Base-by-base conservation (phyloP, 148 eudicot species). In the Mesembryanthemum crystallinum region DNA sequence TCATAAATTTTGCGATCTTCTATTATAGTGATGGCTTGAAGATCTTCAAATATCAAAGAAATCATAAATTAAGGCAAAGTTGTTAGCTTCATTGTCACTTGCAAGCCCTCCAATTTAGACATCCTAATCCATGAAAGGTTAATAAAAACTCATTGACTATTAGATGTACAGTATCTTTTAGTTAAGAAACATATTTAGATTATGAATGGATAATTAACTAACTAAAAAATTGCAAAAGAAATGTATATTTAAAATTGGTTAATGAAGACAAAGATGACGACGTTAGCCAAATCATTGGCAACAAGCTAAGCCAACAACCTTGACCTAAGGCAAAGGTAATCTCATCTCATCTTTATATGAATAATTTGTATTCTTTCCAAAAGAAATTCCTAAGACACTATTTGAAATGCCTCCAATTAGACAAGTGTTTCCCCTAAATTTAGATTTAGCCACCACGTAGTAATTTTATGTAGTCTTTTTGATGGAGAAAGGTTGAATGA, bases 301-400 rank as follows among this genome's bases (percentile, higher is more conserved):
- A 29, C 14, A 43, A 11, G 49, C 10, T 43, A 7, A 11, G 15
- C 60, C 23, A 69, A 47, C 58, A 47, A 47, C 72, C 58, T 69
- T 74, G 62, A 32, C 71, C 69, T 64, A 23, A 49, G 77, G 77
- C 71, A 65, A 54, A 75, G 78, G 64, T 52, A 65, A 35, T 35
- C 39, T 35, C 39, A 75, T 51, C 78, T 10, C 17, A 61, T 62
- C 47, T 54, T 74, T 35, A 47, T 25, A 43, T 68, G 72, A 43
- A 15, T 14, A 2, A n/a, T 69, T 69, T 27, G 60, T 15, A 69
- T 32, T 69, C 23, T 23, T 52, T 67, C 28, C 29, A 75, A 21
- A 51, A 49, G 45, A 24, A 24, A 33, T 65, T 2, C 49, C 49
- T 15, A 23, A 20, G 60, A 28, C 58, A 42, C 25, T 18, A 5